A percentile compares a stretch with the other conserved stretches of the same genome.
Evolutionary conservation across 2,329 filamentous ascomycete genomes (phyloP).

Genomic region (Zasmidium angulare): DNA sequence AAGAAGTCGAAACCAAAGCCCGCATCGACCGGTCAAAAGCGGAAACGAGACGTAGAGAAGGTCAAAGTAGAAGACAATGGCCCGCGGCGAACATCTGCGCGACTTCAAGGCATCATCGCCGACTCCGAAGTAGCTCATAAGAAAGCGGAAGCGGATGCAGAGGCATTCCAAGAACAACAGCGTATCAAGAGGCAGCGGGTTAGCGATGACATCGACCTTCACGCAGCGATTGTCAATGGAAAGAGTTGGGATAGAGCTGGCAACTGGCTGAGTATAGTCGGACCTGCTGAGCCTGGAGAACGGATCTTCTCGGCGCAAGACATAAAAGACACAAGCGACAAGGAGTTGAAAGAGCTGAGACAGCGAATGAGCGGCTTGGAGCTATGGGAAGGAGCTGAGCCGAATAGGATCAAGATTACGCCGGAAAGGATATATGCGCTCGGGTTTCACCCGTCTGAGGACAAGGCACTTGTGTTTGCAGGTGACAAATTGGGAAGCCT

Average conservation of each 20-base stretch:
- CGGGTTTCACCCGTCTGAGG: slow-evolving; percentile 80
- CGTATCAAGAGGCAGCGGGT: slow-evolving; percentile 63
- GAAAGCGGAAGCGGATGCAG: slow-evolving; percentile 65
- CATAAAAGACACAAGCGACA: slow-evolving; percentile 74
- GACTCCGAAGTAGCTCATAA: slow-evolving; percentile 68
- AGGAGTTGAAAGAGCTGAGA: slow-evolving; percentile 70
- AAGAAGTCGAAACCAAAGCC: slow-evolving; percentile 51
- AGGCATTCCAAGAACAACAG: slow-evolving; percentile 57
- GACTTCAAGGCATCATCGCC: slow-evolving; percentile 62
- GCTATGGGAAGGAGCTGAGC: slow-evolving; percentile 80
- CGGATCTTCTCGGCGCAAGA: slow-evolving; percentile 86
- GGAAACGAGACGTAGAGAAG: slow-evolving; percentile 42
- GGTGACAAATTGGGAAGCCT: slow-evolving; percentile 92
- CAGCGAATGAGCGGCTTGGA: slow-evolving; percentile 74
- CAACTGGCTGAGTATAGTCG: slow-evolving; percentile 65
- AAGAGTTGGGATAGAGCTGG: slow-evolving; percentile 66
- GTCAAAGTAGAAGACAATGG: slow-evolving; percentile 52
- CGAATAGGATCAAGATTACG: slow-evolving; percentile 85
- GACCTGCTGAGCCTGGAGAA: slow-evolving; percentile 75
- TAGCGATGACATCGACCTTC: slow-evolving; percentile 68
- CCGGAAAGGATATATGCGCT: slow-evolving; percentile 85
- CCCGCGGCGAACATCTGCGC: slow-evolving; percentile 61
- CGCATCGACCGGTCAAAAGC: slow-evolving; percentile 44
- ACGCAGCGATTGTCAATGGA: slow-evolving; percentile 76
- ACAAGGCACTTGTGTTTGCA: slow-evolving; percentile 87